phyloP scores from a whole-genome alignment of 2,329 filamentous ascomycete species.

The Ophiostoma himal-ulmi region DNA sequence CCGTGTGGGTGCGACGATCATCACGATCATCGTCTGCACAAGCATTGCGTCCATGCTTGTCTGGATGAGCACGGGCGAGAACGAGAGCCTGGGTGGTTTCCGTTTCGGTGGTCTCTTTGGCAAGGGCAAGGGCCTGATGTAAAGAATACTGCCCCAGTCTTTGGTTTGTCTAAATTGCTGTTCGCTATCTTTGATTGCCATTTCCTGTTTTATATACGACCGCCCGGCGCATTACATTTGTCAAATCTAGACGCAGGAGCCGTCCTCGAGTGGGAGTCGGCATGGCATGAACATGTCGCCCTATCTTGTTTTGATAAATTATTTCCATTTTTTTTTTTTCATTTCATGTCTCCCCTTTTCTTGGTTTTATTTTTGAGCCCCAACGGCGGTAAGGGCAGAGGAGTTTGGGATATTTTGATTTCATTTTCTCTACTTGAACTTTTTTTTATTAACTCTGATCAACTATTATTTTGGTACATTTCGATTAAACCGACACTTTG shows the following conservation, averaged over 20 bases:
- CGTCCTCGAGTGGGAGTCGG: background rate
- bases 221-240: conserved; percentile 12
- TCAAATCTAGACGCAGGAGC: conserved; percentile 2
- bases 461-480: background rate
- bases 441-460: background rate
- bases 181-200: background rate
- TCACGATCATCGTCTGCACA: conserved; percentile 35
- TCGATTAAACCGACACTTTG: background rate
- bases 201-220: conserved; percentile 11
- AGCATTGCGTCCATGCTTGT: conserved; percentile 33
- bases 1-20: conserved; percentile 38
- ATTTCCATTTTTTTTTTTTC: background rate
- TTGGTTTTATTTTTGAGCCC: background rate
- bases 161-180: background rate
- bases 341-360: background rate
- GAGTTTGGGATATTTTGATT: conserved; percentile 10
- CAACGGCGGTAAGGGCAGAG: conserved; percentile 9
- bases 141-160: background rate
- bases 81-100: conserved; percentile 22
- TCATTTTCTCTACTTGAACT: background rate
- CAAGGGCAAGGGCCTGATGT: conserved; percentile 24
- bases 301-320: background rate
- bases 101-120: conserved; percentile 15
- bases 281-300: background rate
- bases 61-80: conserved; percentile 35